Evolutionary conservation across 345 rosid genomes (phyloP).

Genomic region (Sonneratia alba): DNA sequence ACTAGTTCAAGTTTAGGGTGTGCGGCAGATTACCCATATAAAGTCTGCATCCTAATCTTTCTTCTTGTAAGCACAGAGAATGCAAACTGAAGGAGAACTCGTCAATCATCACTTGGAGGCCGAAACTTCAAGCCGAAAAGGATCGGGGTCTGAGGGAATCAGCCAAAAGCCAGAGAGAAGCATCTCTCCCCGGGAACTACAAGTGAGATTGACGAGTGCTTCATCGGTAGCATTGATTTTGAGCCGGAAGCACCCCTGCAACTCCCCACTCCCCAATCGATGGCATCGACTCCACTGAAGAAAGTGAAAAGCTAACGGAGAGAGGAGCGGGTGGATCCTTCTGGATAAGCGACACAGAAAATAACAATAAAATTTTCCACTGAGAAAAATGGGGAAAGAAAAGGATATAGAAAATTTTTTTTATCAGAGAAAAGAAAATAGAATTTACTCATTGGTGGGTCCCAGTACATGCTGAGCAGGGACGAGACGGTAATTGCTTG

Average conservation of each 20-base stretch:
- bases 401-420: too few relatives aligned
- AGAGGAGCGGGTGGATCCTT: too few relatives aligned
- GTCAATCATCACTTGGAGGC: not conserved
- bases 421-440: too few relatives aligned
- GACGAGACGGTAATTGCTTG: too few relatives aligned
- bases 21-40: not conserved
- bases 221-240: conserved; percentile 1
- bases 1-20: too few relatives aligned
- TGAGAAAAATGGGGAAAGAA: not conserved
- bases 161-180: not conserved
- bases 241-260: not conserved
- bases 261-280: not conserved
- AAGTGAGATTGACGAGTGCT: not conserved
- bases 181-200: not conserved
- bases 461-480: too few relatives aligned
- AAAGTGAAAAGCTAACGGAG: not conserved
- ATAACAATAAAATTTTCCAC: too few relatives aligned
- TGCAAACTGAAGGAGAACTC: not conserved
- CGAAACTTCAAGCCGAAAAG: not conserved
- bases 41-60: not conserved
- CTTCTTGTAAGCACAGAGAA: not conserved
- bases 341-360: too few relatives aligned
- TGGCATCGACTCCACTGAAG: conserved; percentile 1
- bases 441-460: too few relatives aligned
- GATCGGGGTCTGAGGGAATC: not conserved